phyloP scores from a whole-genome alignment of 1,284 basidiomycete species.

The Ganoderma meredithae region DNA sequence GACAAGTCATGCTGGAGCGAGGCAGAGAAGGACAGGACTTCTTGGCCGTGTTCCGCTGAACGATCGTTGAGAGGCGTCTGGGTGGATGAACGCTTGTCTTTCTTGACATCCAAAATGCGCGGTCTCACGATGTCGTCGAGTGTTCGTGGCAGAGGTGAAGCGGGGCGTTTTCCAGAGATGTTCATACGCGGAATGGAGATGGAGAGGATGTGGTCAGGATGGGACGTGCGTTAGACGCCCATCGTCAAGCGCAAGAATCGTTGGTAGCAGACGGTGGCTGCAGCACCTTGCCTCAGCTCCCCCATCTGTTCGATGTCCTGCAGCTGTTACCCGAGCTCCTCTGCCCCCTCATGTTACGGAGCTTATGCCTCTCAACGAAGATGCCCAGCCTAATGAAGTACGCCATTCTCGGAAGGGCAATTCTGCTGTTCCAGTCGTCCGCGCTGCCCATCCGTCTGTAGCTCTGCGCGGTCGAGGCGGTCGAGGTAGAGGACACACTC shows the following conservation, averaged over 20 bases:
- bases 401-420: slow-evolving; percentile 47
- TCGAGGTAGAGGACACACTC: slow-evolving; percentile 16
- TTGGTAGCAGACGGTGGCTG: slow-evolving; percentile 5
- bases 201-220: background rate
- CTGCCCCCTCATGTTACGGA: background rate
- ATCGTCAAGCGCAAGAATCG: background rate
- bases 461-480: slow-evolving; percentile 9
- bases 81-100: slow-evolving; percentile 11
- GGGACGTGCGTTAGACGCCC: slow-evolving; percentile 1
- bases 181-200: slow-evolving; percentile 19
- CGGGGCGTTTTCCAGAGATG: slow-evolving; percentile 23
- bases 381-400: slow-evolving; percentile 52
- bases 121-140: slow-evolving; percentile 22
- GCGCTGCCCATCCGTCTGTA: slow-evolving; percentile 21
- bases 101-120: background rate
- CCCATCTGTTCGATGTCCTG: slow-evolving; percentile 5
- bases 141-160: slow-evolving; percentile 24
- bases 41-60: slow-evolving; percentile 24
- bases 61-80: background rate
- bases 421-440: slow-evolving; percentile 43
- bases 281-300: background rate
- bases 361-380: slow-evolving; percentile 43
- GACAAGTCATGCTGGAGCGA: slow-evolving; percentile 1
- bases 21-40: slow-evolving; percentile 23
- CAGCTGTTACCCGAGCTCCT: background rate